Evolutionary conservation across 164 flowering plant genomes (phyloP).

Genomic region (Magnolia sinica): DNA sequence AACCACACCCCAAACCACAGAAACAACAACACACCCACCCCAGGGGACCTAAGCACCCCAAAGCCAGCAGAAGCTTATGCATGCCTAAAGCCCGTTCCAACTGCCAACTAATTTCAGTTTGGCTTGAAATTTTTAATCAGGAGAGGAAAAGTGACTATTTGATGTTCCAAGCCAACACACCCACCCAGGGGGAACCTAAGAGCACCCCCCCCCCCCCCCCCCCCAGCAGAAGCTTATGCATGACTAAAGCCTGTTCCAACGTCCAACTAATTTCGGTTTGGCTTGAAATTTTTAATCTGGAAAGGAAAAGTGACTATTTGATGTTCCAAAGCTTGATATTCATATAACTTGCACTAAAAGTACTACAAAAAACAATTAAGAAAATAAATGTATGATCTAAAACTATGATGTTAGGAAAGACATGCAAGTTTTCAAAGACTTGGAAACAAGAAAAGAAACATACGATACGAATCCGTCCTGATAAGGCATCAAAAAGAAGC

Average conservation of each 20-base stretch:
- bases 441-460: conserved; percentile 18
- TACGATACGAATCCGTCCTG: conserved; percentile 79
- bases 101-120: too few species aligned
- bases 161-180: background rate
- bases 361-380: background rate
- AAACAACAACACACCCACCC: too few species aligned
- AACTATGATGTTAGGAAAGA: background rate
- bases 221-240: too few species aligned
- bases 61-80: too few species aligned
- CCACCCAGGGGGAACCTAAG: too few species aligned
- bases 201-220: too few species aligned
- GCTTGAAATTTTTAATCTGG: background rate
- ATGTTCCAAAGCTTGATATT: background rate
- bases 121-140: background rate
- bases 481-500: conserved; percentile 91
- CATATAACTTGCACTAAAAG: background rate
- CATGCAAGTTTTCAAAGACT: background rate
- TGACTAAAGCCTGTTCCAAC: too few species aligned
- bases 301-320: background rate
- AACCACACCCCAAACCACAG: too few species aligned
- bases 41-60: too few species aligned
- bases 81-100: too few species aligned
- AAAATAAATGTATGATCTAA: background rate
- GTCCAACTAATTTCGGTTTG: too few species aligned
- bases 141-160: background rate